Base-by-base conservation (phyloP, 1,284 basidiomycete genomes). In the Ustilago bromivora region DNA sequence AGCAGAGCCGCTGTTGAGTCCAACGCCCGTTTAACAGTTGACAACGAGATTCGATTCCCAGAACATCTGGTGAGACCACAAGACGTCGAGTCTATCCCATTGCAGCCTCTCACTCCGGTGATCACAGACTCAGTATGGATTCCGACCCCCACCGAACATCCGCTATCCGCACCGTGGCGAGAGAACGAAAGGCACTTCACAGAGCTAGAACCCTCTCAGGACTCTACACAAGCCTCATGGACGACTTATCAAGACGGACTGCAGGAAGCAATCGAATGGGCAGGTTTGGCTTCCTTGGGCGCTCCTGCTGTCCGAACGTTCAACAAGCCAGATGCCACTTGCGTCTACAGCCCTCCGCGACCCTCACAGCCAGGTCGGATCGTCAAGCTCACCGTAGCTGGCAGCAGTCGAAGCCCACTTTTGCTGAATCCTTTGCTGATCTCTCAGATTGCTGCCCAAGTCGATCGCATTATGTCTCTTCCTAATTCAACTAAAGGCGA, bases 221-320 rank as follows among this genome's bases (percentile, higher is more conserved):
- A 41, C 15, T 31, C 56, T 36, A 8, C 58, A 7, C 9, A 34
- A 5, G 12, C 60, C 11, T 58, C 63, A 6, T 80, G 72, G 72
- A 3, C 41, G 17, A 60, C 41, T 3, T 80, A 54, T 38, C 63
- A 72, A 19, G 54, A 61, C 2, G 47, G 40, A 10, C 28, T 74
- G 9, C 61, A 79, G 13, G 66, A 75, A 51, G 59, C 57, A 1
- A n/a, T 76, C 35, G 79, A 76, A 56, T 80, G 79, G 79, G 55
- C 67, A 3, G 69, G 70, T 1, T 47, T 80, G 12, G 66, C 49
- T 12, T 64, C 72, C 3, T 34, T 78, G 0, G 72, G 61, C 13
- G 57, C 72, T 0, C 47, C 43, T 23, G 46, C 68, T 1, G 23
- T 76, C 3, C 73, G 68, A 35, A 76, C 76, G 0, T 78, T 51